Conservation (phyloP, 805 yeast genomes). For the Metschnikowia kofuensis region DNA sequence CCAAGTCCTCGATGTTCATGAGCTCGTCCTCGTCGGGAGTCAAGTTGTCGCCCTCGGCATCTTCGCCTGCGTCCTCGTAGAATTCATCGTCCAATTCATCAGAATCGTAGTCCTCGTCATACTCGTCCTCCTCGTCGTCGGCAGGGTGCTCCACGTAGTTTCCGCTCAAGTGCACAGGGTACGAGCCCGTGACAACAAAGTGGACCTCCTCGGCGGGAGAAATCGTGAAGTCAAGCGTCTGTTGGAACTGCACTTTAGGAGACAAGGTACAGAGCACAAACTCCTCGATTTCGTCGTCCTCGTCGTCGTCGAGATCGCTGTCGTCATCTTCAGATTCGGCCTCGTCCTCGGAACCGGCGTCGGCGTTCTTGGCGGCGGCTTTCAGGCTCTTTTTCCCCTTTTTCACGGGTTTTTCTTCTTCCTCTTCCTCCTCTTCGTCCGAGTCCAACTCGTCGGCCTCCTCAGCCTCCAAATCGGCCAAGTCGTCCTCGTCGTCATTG, state of each 20-base stretch:
- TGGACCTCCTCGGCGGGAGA: conserved; percentile 90
- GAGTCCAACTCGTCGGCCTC: conserved; percentile 14
- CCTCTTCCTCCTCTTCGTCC: conserved; percentile 46
- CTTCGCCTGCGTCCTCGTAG: conserved; percentile 45
- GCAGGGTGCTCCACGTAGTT: conserved; percentile 96
- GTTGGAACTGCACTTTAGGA: conserved; percentile 83
- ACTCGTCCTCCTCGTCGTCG: conserved; percentile 42
- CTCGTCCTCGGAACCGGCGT: conserved; percentile 49
- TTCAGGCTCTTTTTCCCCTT: conserved; percentile 18
- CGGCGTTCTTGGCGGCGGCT: conserved; percentile 40
- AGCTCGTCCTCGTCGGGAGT: conserved; percentile 78
- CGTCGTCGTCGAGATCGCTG: conserved; percentile 56
- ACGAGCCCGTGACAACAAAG: conserved; percentile 95
- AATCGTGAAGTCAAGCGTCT: conserved; percentile 84
- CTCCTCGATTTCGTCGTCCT: conserved; percentile 78
- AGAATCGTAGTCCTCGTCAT: conserved; percentile 44
- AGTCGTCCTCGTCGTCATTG: conserved; percentile 38
- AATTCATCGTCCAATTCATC: conserved; percentile 34
- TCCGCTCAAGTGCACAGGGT: conserved; percentile 89
- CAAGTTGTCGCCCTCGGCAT: conserved; percentile 54
- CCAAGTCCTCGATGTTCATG: conserved; percentile 58
- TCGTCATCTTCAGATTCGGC: conserved; percentile 51
- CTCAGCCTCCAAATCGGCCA: conserved; percentile 4
- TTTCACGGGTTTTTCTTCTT: conserved; percentile 31
- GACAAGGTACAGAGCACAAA: conserved; percentile 85